Evolutionary conservation across 108 stramenopile species (phyloP).

Genomic region (Skeletonema grethae): DNA sequence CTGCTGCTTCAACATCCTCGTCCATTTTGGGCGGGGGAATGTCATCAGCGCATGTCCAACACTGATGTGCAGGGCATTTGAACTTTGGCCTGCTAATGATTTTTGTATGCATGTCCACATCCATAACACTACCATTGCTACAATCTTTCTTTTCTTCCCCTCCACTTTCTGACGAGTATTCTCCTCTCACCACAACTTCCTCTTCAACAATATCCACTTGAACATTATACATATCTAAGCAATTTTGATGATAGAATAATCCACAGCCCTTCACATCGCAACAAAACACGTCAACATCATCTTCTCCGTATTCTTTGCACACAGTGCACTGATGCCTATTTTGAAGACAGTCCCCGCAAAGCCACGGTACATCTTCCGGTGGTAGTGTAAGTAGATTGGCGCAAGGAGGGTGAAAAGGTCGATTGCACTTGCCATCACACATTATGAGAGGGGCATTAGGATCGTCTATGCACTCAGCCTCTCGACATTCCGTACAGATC

Average conservation of each 20-base stretch:
- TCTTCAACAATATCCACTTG: constrained; percentile 42
- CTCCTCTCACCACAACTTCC: constrained; percentile 1
- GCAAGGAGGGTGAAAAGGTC: constrained; percentile 81
- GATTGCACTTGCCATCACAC: constrained; percentile 73
- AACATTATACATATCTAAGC: constrained; percentile 59
- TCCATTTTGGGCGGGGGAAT: constrained; percentile 29
- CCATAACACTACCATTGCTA: constrained; percentile 21
- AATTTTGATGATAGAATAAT: constrained; percentile 72
- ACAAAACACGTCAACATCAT: constrained; percentile 63
- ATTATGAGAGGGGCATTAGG: constrained; percentile 50
- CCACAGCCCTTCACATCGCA: constrained; percentile 64
- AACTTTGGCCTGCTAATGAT: constrained; percentile 53
- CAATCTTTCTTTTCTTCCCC: constrained; percentile 18
- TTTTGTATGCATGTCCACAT: constrained; percentile 5
- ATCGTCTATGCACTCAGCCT: constrained; percentile 55
- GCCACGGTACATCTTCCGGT: constrained; percentile 59
- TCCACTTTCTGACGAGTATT: constrained; percentile 5
- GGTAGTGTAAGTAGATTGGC: constrained; percentile 65
- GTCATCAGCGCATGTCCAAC: constrained; percentile 86
- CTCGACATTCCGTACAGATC: constrained; percentile 69
- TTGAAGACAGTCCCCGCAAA: constrained; percentile 67
- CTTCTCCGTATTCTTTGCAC: constrained; percentile 68
- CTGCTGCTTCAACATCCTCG: constrained; percentile 36
- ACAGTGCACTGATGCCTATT: constrained; percentile 60
- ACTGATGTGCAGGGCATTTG: constrained; percentile 87